Evolutionary conservation across 2,329 filamentous ascomycete species (phyloP).

Genomic region (Sordariomycetes sp.): DNA sequence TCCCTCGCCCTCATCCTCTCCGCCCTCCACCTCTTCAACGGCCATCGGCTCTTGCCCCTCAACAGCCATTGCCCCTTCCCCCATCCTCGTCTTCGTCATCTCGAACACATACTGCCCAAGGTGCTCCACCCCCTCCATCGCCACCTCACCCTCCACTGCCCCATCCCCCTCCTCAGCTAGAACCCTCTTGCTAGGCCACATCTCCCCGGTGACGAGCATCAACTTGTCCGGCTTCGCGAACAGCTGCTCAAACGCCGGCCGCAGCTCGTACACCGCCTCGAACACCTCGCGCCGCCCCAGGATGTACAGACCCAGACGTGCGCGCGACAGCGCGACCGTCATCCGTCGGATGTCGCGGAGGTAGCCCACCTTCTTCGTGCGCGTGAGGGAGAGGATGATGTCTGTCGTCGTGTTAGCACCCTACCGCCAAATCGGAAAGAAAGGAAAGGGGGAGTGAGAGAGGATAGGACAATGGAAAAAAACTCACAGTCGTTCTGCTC

Average conservation of each 20-base stretch:
- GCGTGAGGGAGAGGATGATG: conserved; percentile 83
- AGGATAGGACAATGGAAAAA: not conserved
- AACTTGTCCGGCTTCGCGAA: conserved; percentile 71
- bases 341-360: conserved; percentile 85
- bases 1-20: not conserved
- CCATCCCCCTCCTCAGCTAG: conserved; percentile 16
- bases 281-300: conserved; percentile 82
- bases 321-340: conserved; percentile 87
- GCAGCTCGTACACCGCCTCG: conserved; percentile 76
- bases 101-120: conserved; percentile 92
- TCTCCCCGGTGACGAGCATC: conserved; percentile 68
- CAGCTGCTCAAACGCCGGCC: conserved; percentile 71
- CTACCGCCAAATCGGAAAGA: not conserved
- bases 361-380: conserved; percentile 82
- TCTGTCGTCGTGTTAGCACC: conserved; percentile 35
- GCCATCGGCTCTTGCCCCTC: conserved; percentile 16
- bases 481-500: conserved; percentile 95
- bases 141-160: conserved; percentile 40
- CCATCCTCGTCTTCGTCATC: conserved; percentile 61
- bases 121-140: conserved; percentile 89
- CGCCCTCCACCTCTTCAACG: conserved; percentile 8
- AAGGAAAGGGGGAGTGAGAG: not conserved
- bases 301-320: conserved; percentile 82
- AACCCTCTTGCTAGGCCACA: conserved; percentile 58
- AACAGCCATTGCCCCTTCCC: conserved; percentile 10